A percentile compares a stretch with the other conserved stretches of the same genome.
phyloP scores from a whole-genome alignment of 306 rosid genomes.

The Hylodesmum podocarpum region DNA sequence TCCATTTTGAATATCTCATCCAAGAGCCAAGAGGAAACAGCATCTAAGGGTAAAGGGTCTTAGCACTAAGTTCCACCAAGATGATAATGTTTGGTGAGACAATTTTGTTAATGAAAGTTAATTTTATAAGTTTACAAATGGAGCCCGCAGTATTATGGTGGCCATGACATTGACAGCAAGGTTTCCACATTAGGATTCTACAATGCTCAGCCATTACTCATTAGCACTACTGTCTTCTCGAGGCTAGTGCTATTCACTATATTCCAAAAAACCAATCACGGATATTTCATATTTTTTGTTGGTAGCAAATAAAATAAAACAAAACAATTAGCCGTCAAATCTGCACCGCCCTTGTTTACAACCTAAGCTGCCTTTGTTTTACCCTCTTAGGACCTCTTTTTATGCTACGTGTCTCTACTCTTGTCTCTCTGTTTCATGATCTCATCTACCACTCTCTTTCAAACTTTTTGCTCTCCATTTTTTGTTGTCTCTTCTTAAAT shows the following conservation, averaged over 20 bases:
- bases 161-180: not conserved
- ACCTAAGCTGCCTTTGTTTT: not conserved
- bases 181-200: not conserved
- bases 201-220: no score
- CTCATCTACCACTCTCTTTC: not conserved
- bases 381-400: not conserved
- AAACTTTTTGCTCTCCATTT: not conserved
- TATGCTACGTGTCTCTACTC: no score
- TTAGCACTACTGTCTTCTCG: not conserved
- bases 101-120: not conserved
- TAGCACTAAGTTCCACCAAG: not conserved
- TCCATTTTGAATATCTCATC: no score
- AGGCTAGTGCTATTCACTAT: not conserved
- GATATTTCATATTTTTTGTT: not conserved
- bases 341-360: constrained; percentile 8
- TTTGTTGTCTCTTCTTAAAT: not conserved
- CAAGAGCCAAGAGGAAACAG: not conserved
- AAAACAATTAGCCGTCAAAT: constrained; percentile 5
- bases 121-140: not conserved
- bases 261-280: constrained; percentile 26
- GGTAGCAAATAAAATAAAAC: not conserved
- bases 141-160: not conserved
- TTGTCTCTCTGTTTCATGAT: no score
- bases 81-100: not conserved
- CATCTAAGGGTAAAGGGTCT: not conserved